Base-by-base conservation (phyloP, 1,284 basidiomycete species). In the Lignosus rhinocerotis region DNA sequence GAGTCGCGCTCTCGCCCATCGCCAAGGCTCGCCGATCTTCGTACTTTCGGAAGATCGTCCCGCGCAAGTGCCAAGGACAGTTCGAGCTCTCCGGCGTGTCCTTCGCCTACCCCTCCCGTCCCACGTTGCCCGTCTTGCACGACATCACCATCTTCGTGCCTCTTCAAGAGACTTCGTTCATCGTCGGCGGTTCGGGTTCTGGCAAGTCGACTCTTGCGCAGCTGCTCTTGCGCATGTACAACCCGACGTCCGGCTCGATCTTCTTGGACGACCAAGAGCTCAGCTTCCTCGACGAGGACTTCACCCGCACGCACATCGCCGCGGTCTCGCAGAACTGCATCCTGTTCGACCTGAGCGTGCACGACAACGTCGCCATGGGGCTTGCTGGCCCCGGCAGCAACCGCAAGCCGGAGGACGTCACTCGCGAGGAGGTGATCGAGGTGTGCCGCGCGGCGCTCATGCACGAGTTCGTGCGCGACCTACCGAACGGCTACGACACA, bases 171-270 rank as follows among this genome's bases (percentile, higher is more conserved):
- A 93, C 83, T 19, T 97, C 96, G 0, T 98, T 94, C 75, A 88
- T 98, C 66, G 93, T 98, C 54, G 96, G 96, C 49, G 86, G 88
- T 1, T 94, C 91, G 1, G 95, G 96, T 2, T 92, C 88, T 1
- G 95, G 96, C 41, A 98, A 99, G 76, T 92, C 88, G n/a, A 98
- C 94, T 0, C 81, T 98, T 59, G 92, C 92, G 0, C 85, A 89
- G 57, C 81, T 97, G 2, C 80, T 98, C 0, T 79, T 95, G 21
- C 82, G 91, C 9, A 78, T 96, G 72, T 98, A 98, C 77, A 71
- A 78, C 2, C 81, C 87, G 0, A 74, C 78, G 43, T 59, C 72
- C 12, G 92, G 92, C 1, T 75, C 72, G 6, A 84, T 98, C 51
- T 80, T 84, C 39, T 76, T 98, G 36, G 96, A 98, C 72, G 89